Evolutionary conservation across 257 asterid genomes (phyloP), one percentile per base, ranked within the genome.

Genomic region (Catharanthus roseus): DNA sequence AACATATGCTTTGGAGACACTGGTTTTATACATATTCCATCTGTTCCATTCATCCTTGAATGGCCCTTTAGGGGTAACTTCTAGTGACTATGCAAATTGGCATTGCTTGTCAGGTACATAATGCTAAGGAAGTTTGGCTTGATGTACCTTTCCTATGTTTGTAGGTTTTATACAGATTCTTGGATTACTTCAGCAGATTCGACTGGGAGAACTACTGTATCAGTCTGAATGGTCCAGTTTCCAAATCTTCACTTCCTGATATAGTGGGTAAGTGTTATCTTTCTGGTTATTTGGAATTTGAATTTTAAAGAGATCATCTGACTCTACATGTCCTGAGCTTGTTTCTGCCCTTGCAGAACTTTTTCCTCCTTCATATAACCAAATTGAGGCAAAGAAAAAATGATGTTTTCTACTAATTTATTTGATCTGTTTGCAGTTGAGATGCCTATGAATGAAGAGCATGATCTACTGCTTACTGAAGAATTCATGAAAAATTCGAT

Each of bases 181-280:
- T 91, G 86, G 90, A 89, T 50, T 89, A 84, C 84, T 91, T 81
- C 76, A 86, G 96, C 77, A 86, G 80, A 74, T 91, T 89, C 68
- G 96, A 91, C 68, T 91, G 97, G 97, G 97, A 87, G 16, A 86
- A 79, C 67, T 88, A 81, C 56, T 82, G 96, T 77, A 74, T 91
- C 85, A 86, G 93, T 80, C 77, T 91, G 84, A 85, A 78, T 58
- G 97, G 97, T 44, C 97, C 96, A 47, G 85, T 89, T 76, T 56
- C 74, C 56, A 86, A 77, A 75, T 79, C 85, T 66, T 82, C 85
- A 23, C 86, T 91, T 28, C 95, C 93, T 24, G 77, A 81, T 77
- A 74, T 84, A 78, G 85, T 82, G 33, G 95, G 96, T 91, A 79
- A 81, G 96, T 69, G 72, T 64, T 72, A 72, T 44, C 66, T 61